These are phyloP conservation scores for Trametes versicolor DNA, from an alignment of 1,284 basidiomycete genomes.

Conservation along the genomic window DNA sequence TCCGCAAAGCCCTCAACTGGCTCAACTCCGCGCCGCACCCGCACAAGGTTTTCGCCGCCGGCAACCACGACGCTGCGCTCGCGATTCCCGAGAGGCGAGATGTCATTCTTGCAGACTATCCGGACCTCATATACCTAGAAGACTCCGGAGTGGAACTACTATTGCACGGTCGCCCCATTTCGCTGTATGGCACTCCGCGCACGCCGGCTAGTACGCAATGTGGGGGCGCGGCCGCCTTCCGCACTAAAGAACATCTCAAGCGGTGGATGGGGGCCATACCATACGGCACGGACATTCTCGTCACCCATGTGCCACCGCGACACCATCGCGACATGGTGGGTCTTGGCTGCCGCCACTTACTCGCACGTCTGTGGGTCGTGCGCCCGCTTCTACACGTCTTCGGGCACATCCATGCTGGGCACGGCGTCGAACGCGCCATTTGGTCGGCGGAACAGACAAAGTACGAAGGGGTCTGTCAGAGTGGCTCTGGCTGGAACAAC, in stretches of 20 bases:
- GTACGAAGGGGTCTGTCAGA: neutral
- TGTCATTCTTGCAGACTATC: constrained; percentile 26
- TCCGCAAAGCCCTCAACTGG: constrained; percentile 44
- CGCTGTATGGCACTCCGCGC: neutral
- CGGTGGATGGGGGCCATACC: neutral
- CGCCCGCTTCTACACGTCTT: constrained; percentile 51
- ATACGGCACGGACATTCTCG: neutral
- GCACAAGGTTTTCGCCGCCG: constrained; percentile 52
- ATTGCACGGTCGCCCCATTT: constrained; percentile 39
- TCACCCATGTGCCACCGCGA: neutral
- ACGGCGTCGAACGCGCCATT: constrained; percentile 37
- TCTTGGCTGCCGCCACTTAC: constrained; percentile 46
- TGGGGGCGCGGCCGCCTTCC: neutral
- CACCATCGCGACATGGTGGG: constrained; percentile 22
- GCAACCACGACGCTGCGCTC: constrained; percentile 51
- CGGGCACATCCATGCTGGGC: constrained; percentile 53
- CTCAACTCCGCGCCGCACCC: constrained; percentile 46
- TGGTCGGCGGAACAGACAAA: neutral
- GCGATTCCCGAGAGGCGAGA: constrained; percentile 16
- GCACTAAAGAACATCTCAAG: neutral
- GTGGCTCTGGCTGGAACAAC: neutral
- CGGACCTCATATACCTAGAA: constrained; percentile 43
- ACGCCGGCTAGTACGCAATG: neutral
- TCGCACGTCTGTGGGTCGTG: constrained; percentile 45
- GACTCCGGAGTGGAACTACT: constrained; percentile 38